phyloP scores from a whole-genome alignment of 179 eudicot species.

The Actinidia polygama region DNA sequence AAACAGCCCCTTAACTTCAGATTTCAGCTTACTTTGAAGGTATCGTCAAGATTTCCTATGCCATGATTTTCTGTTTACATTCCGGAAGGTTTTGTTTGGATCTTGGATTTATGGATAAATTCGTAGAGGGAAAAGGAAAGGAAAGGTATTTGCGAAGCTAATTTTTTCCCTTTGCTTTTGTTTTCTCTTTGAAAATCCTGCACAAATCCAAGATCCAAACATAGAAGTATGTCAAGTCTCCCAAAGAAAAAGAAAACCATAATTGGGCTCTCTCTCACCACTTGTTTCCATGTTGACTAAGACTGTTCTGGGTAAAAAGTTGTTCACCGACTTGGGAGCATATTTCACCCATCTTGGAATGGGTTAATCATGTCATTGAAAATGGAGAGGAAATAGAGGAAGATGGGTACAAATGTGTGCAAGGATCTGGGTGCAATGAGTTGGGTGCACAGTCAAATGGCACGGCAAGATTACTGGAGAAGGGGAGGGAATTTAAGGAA shows the following conservation, averaged over 20 bases:
- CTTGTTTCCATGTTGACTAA: neutral
- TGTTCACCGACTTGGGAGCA: too few species aligned
- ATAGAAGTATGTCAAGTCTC: neutral
- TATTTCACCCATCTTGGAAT: too few species aligned
- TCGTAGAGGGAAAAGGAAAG: neutral
- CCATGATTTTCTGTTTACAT: neutral
- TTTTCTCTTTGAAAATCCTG: neutral
- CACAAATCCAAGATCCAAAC: neutral
- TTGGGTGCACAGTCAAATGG: too few species aligned
- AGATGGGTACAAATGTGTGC: too few species aligned
- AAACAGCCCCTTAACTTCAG: neutral
- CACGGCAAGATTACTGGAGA: too few species aligned
- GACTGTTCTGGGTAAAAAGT: neutral
- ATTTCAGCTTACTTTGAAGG: neutral
- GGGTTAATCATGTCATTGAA: too few species aligned
- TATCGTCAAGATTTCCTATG: neutral
- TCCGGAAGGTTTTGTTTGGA: neutral
- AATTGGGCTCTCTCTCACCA: neutral
- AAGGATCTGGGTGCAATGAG: too few species aligned
- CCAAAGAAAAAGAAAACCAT: neutral
- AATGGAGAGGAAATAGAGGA: too few species aligned
- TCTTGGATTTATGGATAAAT: neutral
- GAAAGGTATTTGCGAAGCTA: neutral
- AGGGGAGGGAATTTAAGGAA: too few species aligned
- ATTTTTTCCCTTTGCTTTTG: neutral